Base-by-base conservation (phyloP, 1,139 yeast species). In the Sugiyamaella japonica region DNA sequence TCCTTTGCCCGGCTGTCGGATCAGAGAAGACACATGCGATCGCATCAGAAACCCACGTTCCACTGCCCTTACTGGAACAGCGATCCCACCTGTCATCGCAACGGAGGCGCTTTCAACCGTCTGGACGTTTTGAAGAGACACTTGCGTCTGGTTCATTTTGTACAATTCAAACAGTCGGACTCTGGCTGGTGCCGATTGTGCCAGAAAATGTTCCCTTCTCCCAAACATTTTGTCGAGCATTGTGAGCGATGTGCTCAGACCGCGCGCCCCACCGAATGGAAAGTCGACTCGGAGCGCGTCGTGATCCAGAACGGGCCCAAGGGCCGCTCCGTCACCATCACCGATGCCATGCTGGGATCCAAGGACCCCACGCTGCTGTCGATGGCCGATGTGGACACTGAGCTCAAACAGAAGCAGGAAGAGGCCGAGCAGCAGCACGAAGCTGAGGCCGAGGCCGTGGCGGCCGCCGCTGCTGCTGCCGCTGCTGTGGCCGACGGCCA, bases 121-220 rank as follows among this genome's bases (percentile, higher is more conserved):
- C 71, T 84, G 55, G 91, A 86, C 62, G 90, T 85, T 32, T 71
- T 85, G 58, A 85, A 85, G 61, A 75, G 91, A 50, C 91, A 86
- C 67, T 72, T 86, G 55, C 76, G 80, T 55, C 73, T 85, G 51
- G 87, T 85, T 28, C 91, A 86, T 69, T 83, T 76, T 64, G 83
- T 81, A 29, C 81, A 65, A 56, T 66, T 69, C 57, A 68, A 70
- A 54, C 64, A 71, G 56, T 74, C 76, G 10, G 86, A 81, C 47
- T 76, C 82, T 2, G 89, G 89, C 5, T 81, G 84, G 83, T 84
- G 89, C 67, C 70, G 85, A 37, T 71, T 77, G 13, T 84, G 89
- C 64, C 84, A 81, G 60, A 73, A 77, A 55, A 74, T 77, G 78
- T 86, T 86, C 63, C 75, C 76, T 4, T 73, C 75, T 47, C 77